These are phyloP conservation scores for Monilinia fructicola DNA, from an alignment of 2,329 filamentous ascomycete genomes.

Conservation along the genomic window DNA sequence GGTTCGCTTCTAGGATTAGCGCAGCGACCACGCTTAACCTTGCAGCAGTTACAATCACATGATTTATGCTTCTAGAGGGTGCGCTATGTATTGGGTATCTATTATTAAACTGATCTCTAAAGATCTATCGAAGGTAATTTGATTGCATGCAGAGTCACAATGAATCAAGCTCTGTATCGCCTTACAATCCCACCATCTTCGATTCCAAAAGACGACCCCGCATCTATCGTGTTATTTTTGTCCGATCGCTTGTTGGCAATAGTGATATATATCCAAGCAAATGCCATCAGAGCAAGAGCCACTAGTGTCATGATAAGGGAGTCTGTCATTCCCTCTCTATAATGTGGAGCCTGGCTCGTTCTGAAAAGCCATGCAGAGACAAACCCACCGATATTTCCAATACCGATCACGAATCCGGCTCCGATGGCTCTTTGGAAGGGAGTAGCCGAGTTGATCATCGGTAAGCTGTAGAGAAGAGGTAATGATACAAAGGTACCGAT, in stretches of 20 bases:
- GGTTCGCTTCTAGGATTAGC: conserved; percentile 7
- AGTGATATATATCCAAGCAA: conserved; percentile 23
- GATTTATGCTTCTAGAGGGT: background rate
- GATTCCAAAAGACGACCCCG: background rate
- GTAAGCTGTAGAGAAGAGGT: conserved; percentile 64
- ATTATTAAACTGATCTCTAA: background rate
- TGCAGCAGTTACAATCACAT: background rate
- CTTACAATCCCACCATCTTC: background rate
- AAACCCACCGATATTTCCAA: conserved; percentile 67
- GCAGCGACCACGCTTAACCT: background rate
- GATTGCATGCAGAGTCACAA: background rate
- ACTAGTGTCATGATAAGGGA: conserved; percentile 24
- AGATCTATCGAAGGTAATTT: background rate
- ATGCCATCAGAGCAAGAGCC: conserved; percentile 20
- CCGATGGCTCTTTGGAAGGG: conserved; percentile 54
- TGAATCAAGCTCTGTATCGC: conserved; percentile 11
- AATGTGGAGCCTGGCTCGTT: conserved; percentile 61
- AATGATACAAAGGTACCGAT: conserved; percentile 61
- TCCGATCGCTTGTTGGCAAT: conserved; percentile 22
- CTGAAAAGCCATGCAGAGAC: conserved; percentile 64
- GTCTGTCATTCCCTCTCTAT: conserved; percentile 53
- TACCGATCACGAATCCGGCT: conserved; percentile 58
- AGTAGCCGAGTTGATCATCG: conserved; percentile 64
- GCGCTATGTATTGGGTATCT: background rate
- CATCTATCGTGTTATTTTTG: background rate